phyloP scores from a whole-genome alignment of 495 filamentous ascomycete genomes.

The Aspergillus leporis region DNA sequence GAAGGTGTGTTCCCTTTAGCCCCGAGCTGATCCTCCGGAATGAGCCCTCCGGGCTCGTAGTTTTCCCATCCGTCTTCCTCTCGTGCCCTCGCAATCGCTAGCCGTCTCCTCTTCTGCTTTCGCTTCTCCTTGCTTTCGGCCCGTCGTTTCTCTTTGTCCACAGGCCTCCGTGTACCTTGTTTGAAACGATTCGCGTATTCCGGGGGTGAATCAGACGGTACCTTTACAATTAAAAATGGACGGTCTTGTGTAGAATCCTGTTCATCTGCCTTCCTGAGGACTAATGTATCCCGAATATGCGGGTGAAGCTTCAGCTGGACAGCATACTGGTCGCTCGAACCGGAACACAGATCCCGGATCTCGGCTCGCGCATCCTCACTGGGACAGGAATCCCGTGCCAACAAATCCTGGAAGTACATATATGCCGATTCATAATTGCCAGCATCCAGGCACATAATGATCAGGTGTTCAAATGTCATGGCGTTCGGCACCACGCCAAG shows the following conservation, averaged over 20 bases:
- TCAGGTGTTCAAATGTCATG: constrained; percentile 67
- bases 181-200: background rate
- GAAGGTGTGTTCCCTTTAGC: background rate
- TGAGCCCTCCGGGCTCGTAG: constrained; percentile 22
- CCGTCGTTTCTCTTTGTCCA: constrained; percentile 17
- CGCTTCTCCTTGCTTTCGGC: constrained; percentile 21
- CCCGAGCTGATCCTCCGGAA: constrained; percentile 9
- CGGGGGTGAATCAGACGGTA: constrained; percentile 3
- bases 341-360: constrained; percentile 32
- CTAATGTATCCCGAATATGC: constrained; percentile 18
- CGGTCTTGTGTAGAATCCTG: background rate
- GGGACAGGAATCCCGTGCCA: constrained; percentile 26
- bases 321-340: constrained; percentile 33
- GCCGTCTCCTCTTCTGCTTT: constrained; percentile 23
- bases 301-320: constrained; percentile 34
- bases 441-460: constrained; percentile 60
- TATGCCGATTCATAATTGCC: constrained; percentile 40
- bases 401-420: constrained; percentile 42
- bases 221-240: constrained; percentile 5
- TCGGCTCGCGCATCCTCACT: constrained; percentile 25
- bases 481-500: constrained; percentile 59
- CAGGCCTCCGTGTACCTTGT: background rate
- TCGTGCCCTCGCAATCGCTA: constrained; percentile 19
- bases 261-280: constrained; percentile 14
- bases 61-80: constrained; percentile 29